Percentiles rank a stretch among this genome's conserved stretches.
Conservation (phyloP, 345 rosid genomes). For the Adansonia digitata region DNA sequence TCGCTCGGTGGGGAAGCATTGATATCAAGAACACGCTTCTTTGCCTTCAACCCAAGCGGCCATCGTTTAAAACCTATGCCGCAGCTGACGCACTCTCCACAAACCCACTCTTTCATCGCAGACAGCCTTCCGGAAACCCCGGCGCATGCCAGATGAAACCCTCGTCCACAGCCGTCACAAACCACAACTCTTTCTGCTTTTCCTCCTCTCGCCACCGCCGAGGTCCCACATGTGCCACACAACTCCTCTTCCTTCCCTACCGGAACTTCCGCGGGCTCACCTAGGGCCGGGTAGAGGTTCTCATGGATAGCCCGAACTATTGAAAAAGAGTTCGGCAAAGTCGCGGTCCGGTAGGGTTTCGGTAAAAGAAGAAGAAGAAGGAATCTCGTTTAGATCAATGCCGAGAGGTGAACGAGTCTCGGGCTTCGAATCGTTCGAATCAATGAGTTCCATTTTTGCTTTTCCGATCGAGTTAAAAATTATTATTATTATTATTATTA, state of each 20-base stretch:
- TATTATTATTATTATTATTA: no score
- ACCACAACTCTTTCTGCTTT: slow-evolving; percentile 43
- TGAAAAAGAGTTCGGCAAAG: slow-evolving; percentile 33
- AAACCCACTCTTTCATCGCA: slow-evolving; percentile 66
- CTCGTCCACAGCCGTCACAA: slow-evolving; percentile 93
- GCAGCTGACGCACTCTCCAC: slow-evolving; percentile 47
- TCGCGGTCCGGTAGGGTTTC: slow-evolving; percentile 28
- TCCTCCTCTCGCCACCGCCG: slow-evolving; percentile 8
- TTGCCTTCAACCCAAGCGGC: slow-evolving; percentile 78
- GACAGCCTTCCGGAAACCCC: slow-evolving; percentile 27
- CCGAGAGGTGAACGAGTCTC: slow-evolving; percentile 65
- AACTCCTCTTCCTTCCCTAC: slow-evolving; percentile 24
- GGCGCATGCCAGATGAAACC: slow-evolving; percentile 61
- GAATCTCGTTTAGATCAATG: slow-evolving; percentile 99
- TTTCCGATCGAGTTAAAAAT: no score
- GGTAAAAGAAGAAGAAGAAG: slow-evolving; percentile 38
- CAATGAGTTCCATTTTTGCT: slow-evolving; percentile 21
- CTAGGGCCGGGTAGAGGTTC: slow-evolving; percentile 56
- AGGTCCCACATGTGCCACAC: slow-evolving; percentile 62
- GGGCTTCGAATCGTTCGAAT: slow-evolving; percentile 26
- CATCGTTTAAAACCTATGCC: slow-evolving; percentile 70
- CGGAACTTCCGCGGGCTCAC: slow-evolving; percentile 43
- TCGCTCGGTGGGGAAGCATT: slow-evolving; percentile 95
- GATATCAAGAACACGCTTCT: slow-evolving; percentile 72
- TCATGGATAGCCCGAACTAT: slow-evolving; percentile 62